Percentiles rank a stretch among this genome's conserved stretches.
Evolutionary conservation across 2,329 filamentous ascomycete genomes (phyloP).

Genomic region (Passalora sequoiae): DNA sequence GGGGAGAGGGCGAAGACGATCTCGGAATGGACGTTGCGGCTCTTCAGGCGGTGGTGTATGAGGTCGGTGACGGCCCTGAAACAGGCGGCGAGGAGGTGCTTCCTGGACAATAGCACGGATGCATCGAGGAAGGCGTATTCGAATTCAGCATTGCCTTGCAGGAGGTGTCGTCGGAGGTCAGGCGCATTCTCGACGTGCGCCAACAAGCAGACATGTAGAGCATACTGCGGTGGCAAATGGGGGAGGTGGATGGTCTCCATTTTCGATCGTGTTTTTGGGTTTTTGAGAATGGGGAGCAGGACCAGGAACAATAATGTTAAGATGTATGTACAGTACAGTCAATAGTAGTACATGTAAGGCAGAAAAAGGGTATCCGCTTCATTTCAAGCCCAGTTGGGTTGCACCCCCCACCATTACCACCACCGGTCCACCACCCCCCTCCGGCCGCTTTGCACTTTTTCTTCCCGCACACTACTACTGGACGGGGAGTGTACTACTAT

Average conservation of each 20-base stretch:
- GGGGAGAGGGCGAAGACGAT: constrained; percentile 74
- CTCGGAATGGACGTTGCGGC: constrained; percentile 83
- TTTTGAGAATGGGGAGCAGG: not conserved
- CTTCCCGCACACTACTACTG: too few relatives aligned
- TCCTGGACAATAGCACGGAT: constrained; percentile 64
- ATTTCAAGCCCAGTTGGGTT: too few relatives aligned
- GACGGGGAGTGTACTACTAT: too few relatives aligned
- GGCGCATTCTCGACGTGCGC: constrained; percentile 68
- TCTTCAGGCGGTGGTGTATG: constrained; percentile 60
- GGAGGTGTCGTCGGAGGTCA: constrained; percentile 74
- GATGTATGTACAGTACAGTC: not conserved
- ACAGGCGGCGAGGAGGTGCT: constrained; percentile 68
- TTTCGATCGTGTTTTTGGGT: not conserved
- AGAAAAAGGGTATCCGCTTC: too few relatives aligned
- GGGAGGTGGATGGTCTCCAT: constrained; percentile 68
- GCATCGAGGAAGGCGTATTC: constrained; percentile 95
- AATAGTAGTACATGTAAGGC: too few relatives aligned
- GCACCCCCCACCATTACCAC: too few relatives aligned
- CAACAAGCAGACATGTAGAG: constrained; percentile 71
- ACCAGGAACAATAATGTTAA: too few relatives aligned
- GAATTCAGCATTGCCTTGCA: constrained; percentile 77
- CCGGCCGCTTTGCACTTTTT: too few relatives aligned
- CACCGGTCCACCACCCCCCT: too few relatives aligned
- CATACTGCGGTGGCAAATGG: constrained; percentile 66
- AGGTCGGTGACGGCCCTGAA: constrained; percentile 71